Evolutionary conservation across 345 rosid species (phyloP).

Genomic region (Ceriops zippeliana): DNA sequence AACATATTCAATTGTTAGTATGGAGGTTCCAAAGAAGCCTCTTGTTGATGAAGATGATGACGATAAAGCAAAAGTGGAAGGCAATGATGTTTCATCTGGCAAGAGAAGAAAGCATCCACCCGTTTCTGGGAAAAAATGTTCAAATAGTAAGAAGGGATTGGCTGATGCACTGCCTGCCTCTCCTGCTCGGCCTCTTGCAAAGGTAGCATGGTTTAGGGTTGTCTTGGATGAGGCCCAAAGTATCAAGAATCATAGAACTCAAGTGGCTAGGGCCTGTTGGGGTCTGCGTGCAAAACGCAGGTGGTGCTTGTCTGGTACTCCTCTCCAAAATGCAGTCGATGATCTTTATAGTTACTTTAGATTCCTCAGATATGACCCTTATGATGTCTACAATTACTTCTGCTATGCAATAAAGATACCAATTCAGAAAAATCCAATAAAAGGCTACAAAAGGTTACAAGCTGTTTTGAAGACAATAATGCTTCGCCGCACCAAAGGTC

Average conservation of each 20-base stretch:
- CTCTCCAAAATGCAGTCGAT: slow-evolving; percentile 93
- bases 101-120: slow-evolving; percentile 58
- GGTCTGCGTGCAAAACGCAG: slow-evolving; percentile 97
- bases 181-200: slow-evolving; percentile 76
- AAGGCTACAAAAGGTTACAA: slow-evolving; percentile 78
- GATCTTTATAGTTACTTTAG: slow-evolving; percentile 97
- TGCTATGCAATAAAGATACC: slow-evolving; percentile 62
- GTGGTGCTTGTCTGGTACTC: slow-evolving; percentile 99
- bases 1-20: slow-evolving; percentile 90
- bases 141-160: slow-evolving; percentile 51
- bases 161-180: slow-evolving; percentile 44
- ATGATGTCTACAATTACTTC: slow-evolving; percentile 55
- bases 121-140: slow-evolving; percentile 46
- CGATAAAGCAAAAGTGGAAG: slow-evolving; percentile 46
- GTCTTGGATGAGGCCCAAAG: slow-evolving; percentile 98
- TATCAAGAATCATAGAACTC: slow-evolving; percentile 93
- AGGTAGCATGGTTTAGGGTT: slow-evolving; percentile 92
- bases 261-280: slow-evolving; percentile 98
- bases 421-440: slow-evolving; percentile 51
- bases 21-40: slow-evolving; percentile 96
- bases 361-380: slow-evolving; percentile 91
- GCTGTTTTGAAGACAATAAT: slow-evolving; percentile 84
- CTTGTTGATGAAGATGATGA: slow-evolving; percentile 57
- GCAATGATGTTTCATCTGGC: slow-evolving; percentile 40
- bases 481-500: slow-evolving; percentile 98